These are phyloP conservation scores for Exobasidium cylindrosporum DNA, from an alignment of 1,284 basidiomycete species.

Conservation along the genomic window DNA sequence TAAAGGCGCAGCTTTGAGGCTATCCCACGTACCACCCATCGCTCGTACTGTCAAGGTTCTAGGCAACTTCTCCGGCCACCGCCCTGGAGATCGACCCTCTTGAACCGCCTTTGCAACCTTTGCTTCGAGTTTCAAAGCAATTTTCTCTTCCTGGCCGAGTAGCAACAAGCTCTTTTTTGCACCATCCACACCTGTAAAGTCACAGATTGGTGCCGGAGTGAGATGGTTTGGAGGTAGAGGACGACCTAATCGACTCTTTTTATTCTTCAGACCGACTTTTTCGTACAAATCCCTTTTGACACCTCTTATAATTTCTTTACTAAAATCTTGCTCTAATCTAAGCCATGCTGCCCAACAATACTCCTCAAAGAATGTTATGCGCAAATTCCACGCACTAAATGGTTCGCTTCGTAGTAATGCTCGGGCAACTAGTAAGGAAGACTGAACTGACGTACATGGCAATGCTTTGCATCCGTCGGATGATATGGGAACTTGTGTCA, in stretches of 20 bases:
- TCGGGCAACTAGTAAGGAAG: constrained; percentile 49
- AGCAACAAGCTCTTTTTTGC: constrained; percentile 15
- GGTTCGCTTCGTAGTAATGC: constrained; percentile 48
- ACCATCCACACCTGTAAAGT: constrained; percentile 46
- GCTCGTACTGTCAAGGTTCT: constrained; percentile 12
- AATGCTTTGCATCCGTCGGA: constrained; percentile 11
- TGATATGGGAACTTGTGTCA: constrained; percentile 2
- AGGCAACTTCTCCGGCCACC: constrained; percentile 19
- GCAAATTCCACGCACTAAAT: constrained; percentile 47
- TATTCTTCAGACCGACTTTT: background rate
- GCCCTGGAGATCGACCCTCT: constrained; percentile 15
- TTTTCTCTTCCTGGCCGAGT: background rate
- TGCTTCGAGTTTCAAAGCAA: constrained; percentile 7
- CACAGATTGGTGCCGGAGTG: constrained; percentile 27
- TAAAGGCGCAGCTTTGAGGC: constrained; percentile 10
- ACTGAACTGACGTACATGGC: constrained; percentile 17
- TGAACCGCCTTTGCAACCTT: background rate
- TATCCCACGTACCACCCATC: constrained; percentile 18
- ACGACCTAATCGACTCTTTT: background rate
- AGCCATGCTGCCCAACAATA: constrained; percentile 37
- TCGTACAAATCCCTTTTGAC: background rate
- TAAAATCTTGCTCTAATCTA: constrained; percentile 15
- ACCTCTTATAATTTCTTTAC: background rate
- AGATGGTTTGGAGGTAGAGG: constrained; percentile 2
- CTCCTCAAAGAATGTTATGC: constrained; percentile 46